phyloP scores from a whole-genome alignment of 1,284 basidiomycete genomes.

The Fomitiporia mediterranea region DNA sequence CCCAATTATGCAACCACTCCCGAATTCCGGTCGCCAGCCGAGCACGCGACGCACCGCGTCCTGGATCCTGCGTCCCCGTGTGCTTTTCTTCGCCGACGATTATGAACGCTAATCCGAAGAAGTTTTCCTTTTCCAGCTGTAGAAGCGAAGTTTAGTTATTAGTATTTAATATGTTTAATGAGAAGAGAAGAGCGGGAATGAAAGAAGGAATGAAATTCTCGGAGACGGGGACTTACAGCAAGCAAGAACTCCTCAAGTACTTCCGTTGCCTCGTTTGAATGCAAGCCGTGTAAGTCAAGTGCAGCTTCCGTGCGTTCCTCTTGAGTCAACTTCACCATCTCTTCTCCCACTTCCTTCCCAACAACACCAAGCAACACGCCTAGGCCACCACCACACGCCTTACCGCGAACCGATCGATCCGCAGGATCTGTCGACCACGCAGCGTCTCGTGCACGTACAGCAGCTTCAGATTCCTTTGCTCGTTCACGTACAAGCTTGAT shows the following conservation, averaged over 20 bases:
- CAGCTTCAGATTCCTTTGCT: constrained; percentile 68
- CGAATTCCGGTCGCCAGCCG: constrained; percentile 81
- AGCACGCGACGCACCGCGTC: constrained; percentile 74
- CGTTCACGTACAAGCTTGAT: constrained; percentile 78
- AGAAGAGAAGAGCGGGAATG: too few species aligned
- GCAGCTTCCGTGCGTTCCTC: constrained; percentile 81
- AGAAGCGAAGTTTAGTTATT: constrained; percentile 18
- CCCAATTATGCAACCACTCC: constrained; percentile 89
- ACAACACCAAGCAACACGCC: constrained; percentile 86
- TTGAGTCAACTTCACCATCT: constrained; percentile 44
- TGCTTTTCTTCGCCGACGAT: constrained; percentile 96
- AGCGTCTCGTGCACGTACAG: constrained; percentile 63
- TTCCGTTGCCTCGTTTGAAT: constrained; percentile 88
- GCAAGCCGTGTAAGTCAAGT: constrained; percentile 84
- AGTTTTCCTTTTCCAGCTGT: constrained; percentile 82
- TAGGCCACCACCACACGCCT: constrained; percentile 73
- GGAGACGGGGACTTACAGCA: constrained; percentile 61
- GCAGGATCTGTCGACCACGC: constrained; percentile 81
- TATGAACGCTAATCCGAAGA: constrained; percentile 80
- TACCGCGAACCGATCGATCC: constrained; percentile 74
- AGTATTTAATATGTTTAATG: neutral
- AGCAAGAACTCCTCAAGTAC: constrained; percentile 88
- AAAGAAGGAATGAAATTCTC: constrained; percentile 3
- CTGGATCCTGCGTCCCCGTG: constrained; percentile 80
- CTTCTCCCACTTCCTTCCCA: constrained; percentile 42